A percentile compares a stretch with the other conserved stretches of the same genome.
These are phyloP conservation scores for Carnegiea gigantea DNA, from an alignment of 179 eudicot genomes.

Conservation along the genomic window DNA sequence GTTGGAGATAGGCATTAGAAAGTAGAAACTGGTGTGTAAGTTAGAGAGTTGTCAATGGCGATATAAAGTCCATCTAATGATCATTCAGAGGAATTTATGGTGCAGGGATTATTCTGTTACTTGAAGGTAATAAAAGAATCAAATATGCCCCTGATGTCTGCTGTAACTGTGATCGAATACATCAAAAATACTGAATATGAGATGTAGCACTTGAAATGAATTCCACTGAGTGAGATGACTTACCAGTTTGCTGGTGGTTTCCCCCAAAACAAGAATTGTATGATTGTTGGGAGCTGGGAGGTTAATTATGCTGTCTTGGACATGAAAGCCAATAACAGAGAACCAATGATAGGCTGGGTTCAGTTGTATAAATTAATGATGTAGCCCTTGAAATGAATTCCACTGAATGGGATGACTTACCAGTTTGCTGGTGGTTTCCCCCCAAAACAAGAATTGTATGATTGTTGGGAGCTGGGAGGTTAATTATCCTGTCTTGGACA, in stretches of 20 bases:
- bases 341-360: neutral
- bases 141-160: neutral
- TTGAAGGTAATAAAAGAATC: neutral
- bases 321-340: neutral
- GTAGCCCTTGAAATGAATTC: neutral
- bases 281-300: neutral
- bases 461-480: neutral
- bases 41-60: too few species aligned
- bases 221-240: neutral
- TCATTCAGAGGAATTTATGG: neutral
- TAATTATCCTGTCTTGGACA: neutral
- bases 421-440: neutral
- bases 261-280: neutral
- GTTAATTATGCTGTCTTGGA: neutral
- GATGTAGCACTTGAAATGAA: neutral
- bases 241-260: neutral
- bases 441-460: neutral
- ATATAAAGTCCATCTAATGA: neutral
- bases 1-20: too few species aligned
- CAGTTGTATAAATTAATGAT: neutral
- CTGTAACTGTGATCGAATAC: neutral
- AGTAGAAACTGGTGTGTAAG: too few species aligned
- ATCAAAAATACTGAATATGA: neutral
- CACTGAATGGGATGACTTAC: neutral
- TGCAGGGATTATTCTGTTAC: neutral